Evolutionary conservation across 441 rosid genomes (phyloP).

Genomic region (Jatropha multifida): DNA sequence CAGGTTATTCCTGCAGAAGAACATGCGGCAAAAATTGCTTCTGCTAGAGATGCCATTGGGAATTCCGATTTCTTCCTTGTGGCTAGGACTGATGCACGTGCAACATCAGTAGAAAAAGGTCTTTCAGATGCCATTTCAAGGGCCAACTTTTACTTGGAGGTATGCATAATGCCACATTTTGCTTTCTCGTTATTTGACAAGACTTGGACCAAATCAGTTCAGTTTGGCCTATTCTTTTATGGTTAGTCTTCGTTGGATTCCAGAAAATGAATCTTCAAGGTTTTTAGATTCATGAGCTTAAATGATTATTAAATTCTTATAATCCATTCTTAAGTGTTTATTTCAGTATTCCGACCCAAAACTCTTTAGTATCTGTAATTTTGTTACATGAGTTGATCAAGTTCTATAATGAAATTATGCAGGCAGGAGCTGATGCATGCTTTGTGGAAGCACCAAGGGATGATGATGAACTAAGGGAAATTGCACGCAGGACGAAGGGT

Average conservation of each 20-base stretch:
- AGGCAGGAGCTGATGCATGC: constrained; percentile 57
- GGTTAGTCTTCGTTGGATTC: neutral
- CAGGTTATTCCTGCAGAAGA: constrained; percentile 55
- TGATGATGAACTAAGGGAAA: constrained; percentile 35
- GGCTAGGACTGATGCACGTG: constrained; percentile 51
- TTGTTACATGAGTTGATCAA: neutral
- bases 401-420: neutral
- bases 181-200: neutral
- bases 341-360: no score
- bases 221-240: neutral
- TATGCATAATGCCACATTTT: constrained; percentile 9
- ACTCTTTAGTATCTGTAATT: neutral
- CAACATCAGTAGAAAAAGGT: constrained; percentile 43
- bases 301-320: no score
- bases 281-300: no score
- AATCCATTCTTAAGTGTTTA: no score
- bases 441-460: constrained; percentile 59
- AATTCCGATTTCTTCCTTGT: constrained; percentile 52
- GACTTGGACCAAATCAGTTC: neutral
- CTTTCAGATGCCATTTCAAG: constrained; percentile 53
- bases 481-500: constrained; percentile 39
- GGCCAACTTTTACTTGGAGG: constrained; percentile 55
- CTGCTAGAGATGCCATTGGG: constrained; percentile 51
- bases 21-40: constrained; percentile 52
- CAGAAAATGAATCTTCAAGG: neutral